Percentiles rank a stretch among this genome's conserved stretches.
These are phyloP conservation scores for Neltuma alba DNA, from an alignment of 306 rosid genomes.

Conservation along the genomic window DNA sequence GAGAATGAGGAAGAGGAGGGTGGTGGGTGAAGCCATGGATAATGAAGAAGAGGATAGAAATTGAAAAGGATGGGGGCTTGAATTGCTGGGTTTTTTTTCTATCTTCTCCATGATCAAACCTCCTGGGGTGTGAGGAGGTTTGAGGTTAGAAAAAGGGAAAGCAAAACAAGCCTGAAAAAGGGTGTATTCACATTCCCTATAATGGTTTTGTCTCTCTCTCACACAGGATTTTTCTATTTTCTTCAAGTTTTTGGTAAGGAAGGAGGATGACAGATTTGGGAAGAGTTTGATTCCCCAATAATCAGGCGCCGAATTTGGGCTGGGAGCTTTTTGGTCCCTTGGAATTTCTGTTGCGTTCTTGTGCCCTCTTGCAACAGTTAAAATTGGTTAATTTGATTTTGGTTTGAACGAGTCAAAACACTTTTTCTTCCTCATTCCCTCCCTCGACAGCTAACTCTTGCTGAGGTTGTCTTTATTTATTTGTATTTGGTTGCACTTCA, in stretches of 20 bases:
- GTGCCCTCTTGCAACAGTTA: slow-evolving; percentile 36
- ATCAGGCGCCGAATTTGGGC: slow-evolving; percentile 38
- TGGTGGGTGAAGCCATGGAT: slow-evolving; percentile 50
- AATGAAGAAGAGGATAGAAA: slow-evolving; percentile 55
- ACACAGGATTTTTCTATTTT: neutral
- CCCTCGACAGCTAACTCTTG: neutral
- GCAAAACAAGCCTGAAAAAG: slow-evolving; percentile 31
- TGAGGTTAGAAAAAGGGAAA: slow-evolving; percentile 39
- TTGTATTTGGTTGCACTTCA: slow-evolving; percentile 22
- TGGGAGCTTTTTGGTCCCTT: neutral
- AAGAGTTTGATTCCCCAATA: slow-evolving; percentile 30
- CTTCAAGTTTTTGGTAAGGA: slow-evolving; percentile 13
- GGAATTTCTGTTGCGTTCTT: slow-evolving; percentile 11
- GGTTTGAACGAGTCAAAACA: slow-evolving; percentile 48
- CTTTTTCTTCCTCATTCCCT: neutral
- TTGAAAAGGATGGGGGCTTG: neutral
- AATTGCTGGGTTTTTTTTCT: slow-evolving; percentile 28
- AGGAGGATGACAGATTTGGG: too few relatives aligned
- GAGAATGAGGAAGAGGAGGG: slow-evolving; percentile 66
- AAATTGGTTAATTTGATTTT: slow-evolving; percentile 14
- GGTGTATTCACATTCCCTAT: slow-evolving; percentile 34
- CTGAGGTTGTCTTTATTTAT: neutral
- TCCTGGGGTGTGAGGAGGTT: slow-evolving; percentile 62
- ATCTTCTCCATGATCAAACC: slow-evolving; percentile 64
- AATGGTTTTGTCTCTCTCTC: slow-evolving; percentile 24